Base-by-base conservation (phyloP, 257 asterid species). In the Salvia miltiorrhiza region DNA sequence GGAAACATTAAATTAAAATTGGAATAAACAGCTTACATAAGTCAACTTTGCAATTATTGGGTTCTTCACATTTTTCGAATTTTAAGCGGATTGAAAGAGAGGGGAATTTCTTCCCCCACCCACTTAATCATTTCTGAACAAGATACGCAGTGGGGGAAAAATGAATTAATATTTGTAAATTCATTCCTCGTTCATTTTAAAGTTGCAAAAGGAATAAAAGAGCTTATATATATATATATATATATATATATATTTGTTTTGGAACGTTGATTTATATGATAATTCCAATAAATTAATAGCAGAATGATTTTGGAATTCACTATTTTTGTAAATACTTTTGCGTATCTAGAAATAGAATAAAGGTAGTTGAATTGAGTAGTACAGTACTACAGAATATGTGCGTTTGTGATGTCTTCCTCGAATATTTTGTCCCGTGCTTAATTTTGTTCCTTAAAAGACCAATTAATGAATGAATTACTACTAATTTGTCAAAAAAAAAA, bases 21-120 rank as follows among this genome's bases (percentile, higher is more conserved):
- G n/a, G n/a, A n/a, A n/a, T n/a, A n/a, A n/a, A n/a, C n/a, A n/a
- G n/a, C n/a, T n/a, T n/a, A n/a, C n/a, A n/a, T n/a, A 26, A 30
- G 78, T 73, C 68, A 57, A 48, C 45, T 12, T 57, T 43, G 17
- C 35, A 50, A 47, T 60, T 59, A 74, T 74, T 74, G 52, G 65
- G 41, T 39, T 50, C 30, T 56, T 14, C n/a, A 2, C 16, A 40
- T 30, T 20, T 65, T 24, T 45, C 49, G 16, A 52, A 26, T 61
- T 26, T 19, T 63, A 52, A 23, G 49, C 13, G 4, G 35, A 30
- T 30, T 30, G 16, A 37, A n/a, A 16, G 33, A 16, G 32, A 20
- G 32, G 45, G 4, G 0, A 11, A 16, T 54, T 14, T 30, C 35
- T 30, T 30, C 35, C 35, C 35, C 35, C 35, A 30, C 35, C 35